A percentile compares a stretch with the other conserved stretches of the same genome.
These are phyloP conservation scores for Pythium scleroteichum DNA, from an alignment of 352 stramenopile genomes.

Conservation along the genomic window DNA sequence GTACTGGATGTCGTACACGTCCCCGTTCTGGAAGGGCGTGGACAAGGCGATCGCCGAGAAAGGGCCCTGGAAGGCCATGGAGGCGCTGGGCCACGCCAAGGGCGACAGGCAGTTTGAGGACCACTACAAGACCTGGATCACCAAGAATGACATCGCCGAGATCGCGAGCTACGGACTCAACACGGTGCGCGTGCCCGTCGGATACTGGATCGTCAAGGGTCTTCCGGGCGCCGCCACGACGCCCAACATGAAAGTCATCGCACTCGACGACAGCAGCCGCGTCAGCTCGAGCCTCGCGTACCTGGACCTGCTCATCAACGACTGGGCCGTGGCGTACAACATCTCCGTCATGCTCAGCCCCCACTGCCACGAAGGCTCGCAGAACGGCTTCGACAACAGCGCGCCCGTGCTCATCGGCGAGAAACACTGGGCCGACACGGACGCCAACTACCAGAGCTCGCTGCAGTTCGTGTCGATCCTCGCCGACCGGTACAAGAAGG, in stretches of 20 bases:
- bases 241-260: constrained; percentile 17
- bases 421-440: constrained; percentile 28
- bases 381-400: constrained; percentile 62
- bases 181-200: not conserved
- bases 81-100: constrained; percentile 24
- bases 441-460: constrained; percentile 29
- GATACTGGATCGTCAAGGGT: constrained; percentile 27
- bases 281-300: constrained; percentile 35
- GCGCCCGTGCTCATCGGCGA: constrained; percentile 19
- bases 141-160: constrained; percentile 42
- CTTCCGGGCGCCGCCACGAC: not conserved
- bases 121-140: constrained; percentile 67
- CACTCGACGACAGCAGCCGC: constrained; percentile 6
- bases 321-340: constrained; percentile 55
- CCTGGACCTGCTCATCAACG: constrained; percentile 50
- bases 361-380: constrained; percentile 50
- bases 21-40: constrained; percentile 59
- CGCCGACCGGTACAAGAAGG: constrained; percentile 42
- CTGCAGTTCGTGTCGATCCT: constrained; percentile 40
- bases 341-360: constrained; percentile 58
- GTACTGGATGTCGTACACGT: constrained; percentile 59
- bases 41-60: constrained; percentile 38
- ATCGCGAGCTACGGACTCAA: constrained; percentile 32
- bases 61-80: constrained; percentile 6
- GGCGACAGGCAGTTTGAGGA: constrained; percentile 40